Evolutionary conservation across 2,329 filamentous ascomycete genomes (phyloP).

Genomic region (Xylaria sp.): DNA sequence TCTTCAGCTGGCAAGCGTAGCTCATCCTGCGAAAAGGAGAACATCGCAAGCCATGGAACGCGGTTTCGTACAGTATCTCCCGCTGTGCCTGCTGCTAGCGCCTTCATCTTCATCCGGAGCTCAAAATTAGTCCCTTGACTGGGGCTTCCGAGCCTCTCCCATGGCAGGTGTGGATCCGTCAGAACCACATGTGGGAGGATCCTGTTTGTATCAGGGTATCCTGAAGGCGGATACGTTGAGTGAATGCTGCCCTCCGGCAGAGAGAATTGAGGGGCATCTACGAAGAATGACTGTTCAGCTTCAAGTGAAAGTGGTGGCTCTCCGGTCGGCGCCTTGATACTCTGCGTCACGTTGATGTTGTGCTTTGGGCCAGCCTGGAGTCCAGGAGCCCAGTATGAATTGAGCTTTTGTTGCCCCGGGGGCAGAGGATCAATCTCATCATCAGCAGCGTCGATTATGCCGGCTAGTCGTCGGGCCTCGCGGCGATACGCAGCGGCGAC

Average conservation of each 20-base stretch:
- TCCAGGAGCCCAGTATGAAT: slow-evolving; percentile 39
- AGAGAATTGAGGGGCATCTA: slow-evolving; percentile 52
- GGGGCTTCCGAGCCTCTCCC: slow-evolving; percentile 52
- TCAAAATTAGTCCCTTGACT: slow-evolving; percentile 9
- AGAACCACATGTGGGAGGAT: slow-evolving; percentile 59
- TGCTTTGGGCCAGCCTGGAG: slow-evolving; percentile 36
- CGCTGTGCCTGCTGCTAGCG: slow-evolving; percentile 1
- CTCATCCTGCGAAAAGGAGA: slow-evolving; percentile 54
- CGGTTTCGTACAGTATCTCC: slow-evolving; percentile 11
- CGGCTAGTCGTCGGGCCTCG: slow-evolving; percentile 3
- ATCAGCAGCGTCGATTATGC: slow-evolving; percentile 21
- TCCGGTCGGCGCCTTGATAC: neutral
- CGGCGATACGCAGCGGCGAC: slow-evolving; percentile 1
- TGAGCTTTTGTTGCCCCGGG: slow-evolving; percentile 41
- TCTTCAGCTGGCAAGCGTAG: slow-evolving; percentile 40
- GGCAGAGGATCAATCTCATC: slow-evolving; percentile 18
- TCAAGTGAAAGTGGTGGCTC: slow-evolving; percentile 18
- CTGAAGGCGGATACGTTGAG: slow-evolving; percentile 55
- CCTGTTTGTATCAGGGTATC: slow-evolving; percentile 49
- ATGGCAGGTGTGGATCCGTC: slow-evolving; percentile 57
- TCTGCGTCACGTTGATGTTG: slow-evolving; percentile 28
- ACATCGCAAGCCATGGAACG: slow-evolving; percentile 56
- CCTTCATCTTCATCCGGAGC: slow-evolving; percentile 18
- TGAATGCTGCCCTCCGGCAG: slow-evolving; percentile 51
- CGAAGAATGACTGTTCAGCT: slow-evolving; percentile 49